Base-by-base conservation (phyloP, 140 eudicot species). In the Senecio squalidus region DNA sequence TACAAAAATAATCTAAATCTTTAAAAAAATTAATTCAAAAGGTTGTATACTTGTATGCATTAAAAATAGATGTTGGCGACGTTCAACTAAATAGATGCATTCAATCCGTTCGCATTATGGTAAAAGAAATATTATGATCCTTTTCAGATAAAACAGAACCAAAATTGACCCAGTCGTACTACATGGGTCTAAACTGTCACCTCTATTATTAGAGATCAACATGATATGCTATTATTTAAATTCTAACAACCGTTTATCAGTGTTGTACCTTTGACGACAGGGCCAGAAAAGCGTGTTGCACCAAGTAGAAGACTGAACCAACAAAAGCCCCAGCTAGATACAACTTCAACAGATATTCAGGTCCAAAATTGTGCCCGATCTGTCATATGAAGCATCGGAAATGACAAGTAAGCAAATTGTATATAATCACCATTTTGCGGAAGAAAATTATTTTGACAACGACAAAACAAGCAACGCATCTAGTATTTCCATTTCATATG, bases 311-410 rank as follows among this genome's bases (percentile, higher is more conserved):
- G 53, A 71, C 77, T 48, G 95, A 86, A 67, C 97, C 95, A 62
- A 49, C 88, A 64, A 90, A 61, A 28, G 97, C 97, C 44, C 97
- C 97, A 23, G 87, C 74, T 47, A 90, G 52, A 54, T 90, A 90
- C 66, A 90, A 41, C 66, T 71, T 86, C 74, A 90, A 78, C 62
- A 90, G 49, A 64, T 67, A 83, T 59, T 66, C 80, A 27, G 95
- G 80, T 41, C 95, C 97, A 74, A 90, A 86, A 11, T n/a, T 22
- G 49, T 80, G 60, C 74, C 82, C 97, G 62, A 86, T 74, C 97
- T 90, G 94, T 55, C 23, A 26, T 64, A 72, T 22, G 8, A 66
- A 60, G 52, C 25, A 30, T 14, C 49, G 61, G 41, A 54, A 54
- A 54, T 4, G 16, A 60, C 9, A 15, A 23, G 18, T 49, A 24